These are phyloP conservation scores for Beauveria varroae DNA, from an alignment of 2,329 filamentous ascomycete genomes.

Conservation along the genomic window DNA sequence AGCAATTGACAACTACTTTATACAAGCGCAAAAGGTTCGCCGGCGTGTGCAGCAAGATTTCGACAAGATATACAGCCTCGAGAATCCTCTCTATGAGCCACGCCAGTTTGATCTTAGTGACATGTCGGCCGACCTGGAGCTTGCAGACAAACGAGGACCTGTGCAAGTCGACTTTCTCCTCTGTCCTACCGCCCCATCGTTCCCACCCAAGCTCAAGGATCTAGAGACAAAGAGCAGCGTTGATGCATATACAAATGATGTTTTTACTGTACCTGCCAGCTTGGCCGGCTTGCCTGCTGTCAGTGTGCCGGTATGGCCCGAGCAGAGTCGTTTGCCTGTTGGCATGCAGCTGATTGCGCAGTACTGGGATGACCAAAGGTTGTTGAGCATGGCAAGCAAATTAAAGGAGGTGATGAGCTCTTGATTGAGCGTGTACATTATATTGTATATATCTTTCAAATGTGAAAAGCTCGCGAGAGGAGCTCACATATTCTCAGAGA, in stretches of 20 bases:
- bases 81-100: constrained; percentile 58
- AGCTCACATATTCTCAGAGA: background rate
- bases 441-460: constrained; percentile 3
- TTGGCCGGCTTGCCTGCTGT: constrained; percentile 84
- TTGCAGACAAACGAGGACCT: constrained; percentile 50
- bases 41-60: constrained; percentile 82
- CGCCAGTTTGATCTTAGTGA: constrained; percentile 51
- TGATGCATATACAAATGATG: constrained; percentile 85
- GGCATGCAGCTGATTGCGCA: constrained; percentile 77
- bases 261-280: constrained; percentile 92
- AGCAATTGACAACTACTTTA: constrained; percentile 93
- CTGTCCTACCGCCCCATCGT: constrained; percentile 76
- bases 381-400: constrained; percentile 51
- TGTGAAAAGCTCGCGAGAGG: too few species aligned
- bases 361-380: constrained; percentile 63
- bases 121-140: constrained; percentile 43
- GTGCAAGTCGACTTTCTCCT: constrained; percentile 76
- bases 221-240: constrained; percentile 50
- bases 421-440: constrained; percentile 4
- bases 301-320: constrained; percentile 56
- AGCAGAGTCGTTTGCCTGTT: constrained; percentile 26
- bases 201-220: constrained; percentile 57
- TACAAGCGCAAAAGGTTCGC: constrained; percentile 84
- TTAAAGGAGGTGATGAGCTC: constrained; percentile 26
- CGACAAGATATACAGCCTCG: constrained; percentile 62